Evolutionary conservation across 1,284 basidiomycete species (phyloP).

Genomic region (Rhodotorula sp.): DNA sequence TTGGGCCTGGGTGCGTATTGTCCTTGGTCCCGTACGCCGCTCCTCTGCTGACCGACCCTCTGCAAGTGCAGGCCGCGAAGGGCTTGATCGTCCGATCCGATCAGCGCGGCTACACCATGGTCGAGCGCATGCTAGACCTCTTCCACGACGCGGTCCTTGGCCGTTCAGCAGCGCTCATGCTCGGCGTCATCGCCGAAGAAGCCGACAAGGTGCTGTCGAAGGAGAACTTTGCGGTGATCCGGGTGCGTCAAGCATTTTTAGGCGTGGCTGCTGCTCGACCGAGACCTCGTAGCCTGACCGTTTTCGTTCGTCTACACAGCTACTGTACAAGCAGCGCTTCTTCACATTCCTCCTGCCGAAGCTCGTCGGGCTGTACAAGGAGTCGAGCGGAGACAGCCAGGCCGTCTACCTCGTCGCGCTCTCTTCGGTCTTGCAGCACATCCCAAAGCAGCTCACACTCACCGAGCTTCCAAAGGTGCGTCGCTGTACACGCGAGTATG

Average conservation of each 20-base stretch:
- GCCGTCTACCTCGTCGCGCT: conserved; percentile 79
- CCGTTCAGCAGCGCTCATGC: conserved; percentile 69
- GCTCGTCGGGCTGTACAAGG: conserved; percentile 63
- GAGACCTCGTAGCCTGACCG: neutral
- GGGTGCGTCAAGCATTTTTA: conserved; percentile 57
- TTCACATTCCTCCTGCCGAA: conserved; percentile 73
- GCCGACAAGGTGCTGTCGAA: conserved; percentile 69
- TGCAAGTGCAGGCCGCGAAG: conserved; percentile 61
- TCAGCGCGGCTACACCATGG: conserved; percentile 60
- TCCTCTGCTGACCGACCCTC: conserved; percentile 5
- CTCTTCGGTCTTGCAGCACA: conserved; percentile 73
- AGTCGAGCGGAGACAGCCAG: conserved; percentile 31
- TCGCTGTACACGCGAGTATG: neutral
- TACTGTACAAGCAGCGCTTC: conserved; percentile 82
- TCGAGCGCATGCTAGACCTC: conserved; percentile 67
- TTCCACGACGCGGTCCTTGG: conserved; percentile 64
- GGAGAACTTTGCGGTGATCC: conserved; percentile 70
- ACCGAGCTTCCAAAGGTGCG: conserved; percentile 61
- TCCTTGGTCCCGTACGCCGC: conserved; percentile 12
- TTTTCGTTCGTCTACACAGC: conserved; percentile 54
- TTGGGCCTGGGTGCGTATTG: conserved; percentile 68
- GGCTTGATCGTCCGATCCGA: conserved; percentile 73
- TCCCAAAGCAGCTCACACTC: conserved; percentile 73
- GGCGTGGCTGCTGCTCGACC: no score
- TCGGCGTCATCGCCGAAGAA: conserved; percentile 65